Evolutionary conservation across 192 early-diverging fungal genomes (phyloP), one percentile per base, ranked within the genome.

Genomic region (Entomortierella beljakovae): DNA sequence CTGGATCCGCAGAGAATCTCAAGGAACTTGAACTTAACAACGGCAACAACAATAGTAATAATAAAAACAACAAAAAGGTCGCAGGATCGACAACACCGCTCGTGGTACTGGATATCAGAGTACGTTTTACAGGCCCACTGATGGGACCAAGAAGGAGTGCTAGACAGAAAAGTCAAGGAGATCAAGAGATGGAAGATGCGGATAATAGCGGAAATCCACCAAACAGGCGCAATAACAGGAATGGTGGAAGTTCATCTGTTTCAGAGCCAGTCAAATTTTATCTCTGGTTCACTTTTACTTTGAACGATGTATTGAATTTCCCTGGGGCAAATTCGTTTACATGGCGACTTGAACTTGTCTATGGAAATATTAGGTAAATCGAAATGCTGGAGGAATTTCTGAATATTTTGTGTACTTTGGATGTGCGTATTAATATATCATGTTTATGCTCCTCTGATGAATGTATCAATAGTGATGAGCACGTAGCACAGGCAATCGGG

Each of bases 231-330:
- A n/a, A 23, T 18, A 2, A 31, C 28, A 4, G 54, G 5, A 33
- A 52, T 48, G 11, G 26, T 43, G 37, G 38, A 22, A 20, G 6
- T 26, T 8, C 49, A 23, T 34, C 70, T 22, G 52, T 46, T 25
- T 56, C 42, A 20, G 67, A 79, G 37, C 75, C 75, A 10, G 67
- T 79, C 67, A 79, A 79, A 42, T 79, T 79, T 53, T 79, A 79
- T 46, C 37, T 79, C 11, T 79, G 75, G 75, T 79, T 79, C 46
- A 79, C 75, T 32, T 79, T 79, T 29, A 79, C 75, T 13, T 34
- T 79, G 49, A 70, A 59, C 16, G 75, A 79, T 18, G 20, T 79
- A 1, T 33, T 79, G 61, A 69, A 34, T 23, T 79, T 79, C 46
- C 75, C 75, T 6, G 67, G 59, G 4, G 48, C 56, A 1, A 61